A percentile compares a stretch with the other conserved stretches of the same genome.
Evolutionary conservation across 306 rosid species (phyloP).

Genomic region (Inga laurina): DNA sequence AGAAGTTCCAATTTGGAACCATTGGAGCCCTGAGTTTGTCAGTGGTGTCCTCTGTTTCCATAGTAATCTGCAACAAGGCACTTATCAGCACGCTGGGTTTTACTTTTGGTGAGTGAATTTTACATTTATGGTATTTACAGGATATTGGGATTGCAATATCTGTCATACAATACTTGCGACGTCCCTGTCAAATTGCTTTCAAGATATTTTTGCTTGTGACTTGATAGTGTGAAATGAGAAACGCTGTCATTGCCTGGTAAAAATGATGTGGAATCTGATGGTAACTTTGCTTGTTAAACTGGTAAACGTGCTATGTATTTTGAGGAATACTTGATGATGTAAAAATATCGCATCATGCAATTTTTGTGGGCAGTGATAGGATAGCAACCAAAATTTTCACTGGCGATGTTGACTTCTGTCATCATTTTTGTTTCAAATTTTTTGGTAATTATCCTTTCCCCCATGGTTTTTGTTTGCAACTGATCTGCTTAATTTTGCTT

Average conservation of each 20-base stretch:
- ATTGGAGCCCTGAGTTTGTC: conserved; percentile 50
- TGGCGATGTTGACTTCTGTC: background rate
- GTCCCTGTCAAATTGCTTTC: background rate
- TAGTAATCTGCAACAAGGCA: conserved; percentile 32
- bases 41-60: conserved; percentile 48
- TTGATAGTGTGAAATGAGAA: background rate
- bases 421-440: background rate
- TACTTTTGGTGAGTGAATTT: conserved; percentile 42
- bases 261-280: background rate
- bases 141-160: background rate
- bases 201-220: background rate
- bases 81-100: conserved; percentile 38
- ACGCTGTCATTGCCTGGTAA: background rate
- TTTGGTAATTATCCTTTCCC: background rate
- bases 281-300: background rate
- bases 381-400: background rate
- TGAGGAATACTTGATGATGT: background rate
- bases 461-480: background rate
- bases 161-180: background rate
- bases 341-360: background rate
- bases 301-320: background rate
- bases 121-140: background rate
- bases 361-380: background rate
- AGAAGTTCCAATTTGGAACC: conserved; percentile 46
- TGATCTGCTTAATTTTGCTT: background rate